These are phyloP conservation scores for Adansonia rubrostipa DNA, from an alignment of 441 rosid genomes.

Conservation along the genomic window DNA sequence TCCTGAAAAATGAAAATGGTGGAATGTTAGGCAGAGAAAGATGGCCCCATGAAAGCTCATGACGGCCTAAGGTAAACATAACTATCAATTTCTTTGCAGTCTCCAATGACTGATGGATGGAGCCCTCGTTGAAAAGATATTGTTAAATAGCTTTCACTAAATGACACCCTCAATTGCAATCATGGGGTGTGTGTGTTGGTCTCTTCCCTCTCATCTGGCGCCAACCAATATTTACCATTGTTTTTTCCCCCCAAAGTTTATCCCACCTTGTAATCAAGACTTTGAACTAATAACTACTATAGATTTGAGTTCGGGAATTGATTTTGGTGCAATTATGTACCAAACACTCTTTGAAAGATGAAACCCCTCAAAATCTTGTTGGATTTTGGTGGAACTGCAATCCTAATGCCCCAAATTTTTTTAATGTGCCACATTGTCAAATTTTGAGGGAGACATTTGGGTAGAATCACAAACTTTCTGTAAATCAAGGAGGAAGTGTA, in stretches of 20 bases:
- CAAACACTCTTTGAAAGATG: neutral
- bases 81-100: constrained; percentile 2
- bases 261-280: neutral
- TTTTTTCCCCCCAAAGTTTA: neutral
- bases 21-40: neutral
- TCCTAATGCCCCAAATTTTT: neutral
- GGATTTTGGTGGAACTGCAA: neutral
- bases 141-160: neutral
- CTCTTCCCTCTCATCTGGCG: neutral
- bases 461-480: neutral
- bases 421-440: neutral
- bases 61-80: neutral
- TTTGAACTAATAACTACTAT: neutral
- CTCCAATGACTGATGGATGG: neutral
- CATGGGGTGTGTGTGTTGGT: neutral
- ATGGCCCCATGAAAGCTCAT: constrained; percentile 22
- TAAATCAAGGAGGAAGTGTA: neutral
- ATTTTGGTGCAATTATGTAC: neutral
- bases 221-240: neutral
- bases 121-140: neutral
- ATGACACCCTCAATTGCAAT: constrained; percentile 4
- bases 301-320: too few species aligned
- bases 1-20: neutral
- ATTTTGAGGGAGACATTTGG: neutral
- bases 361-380: neutral